These are phyloP conservation scores for Trifolium fragiferum DNA, from an alignment of 306 rosid species.

Conservation along the genomic window DNA sequence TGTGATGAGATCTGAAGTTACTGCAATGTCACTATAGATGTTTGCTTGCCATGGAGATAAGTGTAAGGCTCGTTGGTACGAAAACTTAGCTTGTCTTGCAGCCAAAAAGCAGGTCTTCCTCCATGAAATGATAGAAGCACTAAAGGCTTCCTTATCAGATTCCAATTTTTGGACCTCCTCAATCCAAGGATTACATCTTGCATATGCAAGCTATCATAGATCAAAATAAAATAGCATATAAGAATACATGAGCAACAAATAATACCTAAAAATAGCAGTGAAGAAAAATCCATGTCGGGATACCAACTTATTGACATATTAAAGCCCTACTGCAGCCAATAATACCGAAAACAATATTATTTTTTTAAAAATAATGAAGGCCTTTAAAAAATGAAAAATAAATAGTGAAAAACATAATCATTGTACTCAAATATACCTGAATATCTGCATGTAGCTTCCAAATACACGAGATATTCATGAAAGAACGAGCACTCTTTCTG, in stretches of 20 bases:
- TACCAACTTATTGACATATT: constrained; percentile 24
- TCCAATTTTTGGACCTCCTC: constrained; percentile 64
- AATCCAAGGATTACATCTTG: constrained; percentile 87
- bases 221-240: constrained; percentile 38
- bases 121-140: constrained; percentile 78
- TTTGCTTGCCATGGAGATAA: constrained; percentile 95
- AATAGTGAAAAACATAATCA: background rate
- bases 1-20: constrained; percentile 60
- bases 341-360: background rate
- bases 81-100: constrained; percentile 65
- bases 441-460: constrained; percentile 93
- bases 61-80: constrained; percentile 89
- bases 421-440: constrained; percentile 58
- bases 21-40: constrained; percentile 78
- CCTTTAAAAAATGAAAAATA: constrained; percentile 15
- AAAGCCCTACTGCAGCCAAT: constrained; percentile 19
- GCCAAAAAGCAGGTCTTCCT: constrained; percentile 66
- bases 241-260: constrained; percentile 29
- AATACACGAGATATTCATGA: constrained; percentile 69
- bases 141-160: constrained; percentile 63
- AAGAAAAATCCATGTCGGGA: constrained; percentile 21
- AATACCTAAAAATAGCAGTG: constrained; percentile 21
- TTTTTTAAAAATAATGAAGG: background rate
- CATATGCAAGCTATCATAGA: constrained; percentile 73
- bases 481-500: constrained; percentile 55